Evolutionary conservation across 2,329 filamentous ascomycete genomes (phyloP).

Genomic region (Verticillium nonalfalfae): DNA sequence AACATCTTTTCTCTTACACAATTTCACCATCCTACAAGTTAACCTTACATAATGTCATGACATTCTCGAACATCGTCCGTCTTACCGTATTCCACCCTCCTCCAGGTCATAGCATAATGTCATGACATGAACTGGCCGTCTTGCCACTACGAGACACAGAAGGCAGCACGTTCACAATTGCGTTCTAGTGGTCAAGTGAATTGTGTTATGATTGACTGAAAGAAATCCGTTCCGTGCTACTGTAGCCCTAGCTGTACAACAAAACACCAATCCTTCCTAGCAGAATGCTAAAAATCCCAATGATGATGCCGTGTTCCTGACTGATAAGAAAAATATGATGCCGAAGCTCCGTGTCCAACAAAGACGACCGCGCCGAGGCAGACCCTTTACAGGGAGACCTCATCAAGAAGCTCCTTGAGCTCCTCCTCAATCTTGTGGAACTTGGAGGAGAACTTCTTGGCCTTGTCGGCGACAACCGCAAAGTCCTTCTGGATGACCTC

Average conservation of each 20-base stretch:
- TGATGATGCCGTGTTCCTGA: not conserved
- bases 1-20: not conserved
- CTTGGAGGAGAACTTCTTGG: constrained; percentile 57
- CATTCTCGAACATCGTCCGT: too few species aligned
- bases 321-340: not conserved
- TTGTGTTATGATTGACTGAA: not conserved
- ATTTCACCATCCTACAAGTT: too few species aligned
- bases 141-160: too few species aligned
- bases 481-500: constrained; percentile 56
- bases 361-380: not conserved
- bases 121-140: too few species aligned
- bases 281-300: not conserved
- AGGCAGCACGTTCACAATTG: too few species aligned
- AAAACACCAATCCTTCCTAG: not conserved
- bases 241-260: not conserved
- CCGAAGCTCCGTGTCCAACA: not conserved
- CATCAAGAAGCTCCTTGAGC: constrained; percentile 52
- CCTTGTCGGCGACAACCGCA: constrained; percentile 46
- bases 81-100: too few species aligned
- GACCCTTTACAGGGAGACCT: constrained; percentile 31
- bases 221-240: not conserved
- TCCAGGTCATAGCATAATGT: too few species aligned
- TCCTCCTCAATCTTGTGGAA: constrained; percentile 57
- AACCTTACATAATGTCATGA: too few species aligned
- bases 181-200: too few species aligned